Conservation (phyloP, 345 rosid species). For the Populus deltoides region DNA sequence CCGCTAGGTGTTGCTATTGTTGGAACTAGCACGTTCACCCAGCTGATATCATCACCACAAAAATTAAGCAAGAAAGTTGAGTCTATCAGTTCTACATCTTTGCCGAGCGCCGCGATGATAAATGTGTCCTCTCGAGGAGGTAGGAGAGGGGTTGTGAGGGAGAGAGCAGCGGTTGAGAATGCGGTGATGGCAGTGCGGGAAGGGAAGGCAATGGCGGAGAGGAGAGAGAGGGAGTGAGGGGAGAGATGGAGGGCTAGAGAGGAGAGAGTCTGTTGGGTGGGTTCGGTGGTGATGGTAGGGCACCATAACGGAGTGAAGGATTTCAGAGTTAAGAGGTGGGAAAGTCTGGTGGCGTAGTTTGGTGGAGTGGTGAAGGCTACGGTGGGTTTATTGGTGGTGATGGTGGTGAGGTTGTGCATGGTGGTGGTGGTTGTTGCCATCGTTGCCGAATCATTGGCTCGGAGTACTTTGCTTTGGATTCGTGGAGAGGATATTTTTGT, state of each 20-base stretch:
- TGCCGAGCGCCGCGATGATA: slow-evolving; percentile 46
- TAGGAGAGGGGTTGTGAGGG: slow-evolving; percentile 29
- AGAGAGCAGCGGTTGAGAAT: slow-evolving; percentile 25
- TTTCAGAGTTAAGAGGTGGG: slow-evolving; percentile 35
- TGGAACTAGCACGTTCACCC: slow-evolving; percentile 37
- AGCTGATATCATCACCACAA: slow-evolving; percentile 18
- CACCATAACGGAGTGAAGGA: slow-evolving; percentile 51
- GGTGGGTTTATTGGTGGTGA: slow-evolving; percentile 22
- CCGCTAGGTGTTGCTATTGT: slow-evolving; percentile 40
- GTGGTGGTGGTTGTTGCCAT: neutral
- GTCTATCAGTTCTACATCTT: slow-evolving; percentile 46
- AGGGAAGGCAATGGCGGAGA: slow-evolving; percentile 54
- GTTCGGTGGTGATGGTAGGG: slow-evolving; percentile 46
- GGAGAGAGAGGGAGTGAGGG: slow-evolving; percentile 31
- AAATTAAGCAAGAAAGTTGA: slow-evolving; percentile 28
- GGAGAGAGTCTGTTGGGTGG: slow-evolving; percentile 37
- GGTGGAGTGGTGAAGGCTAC: slow-evolving; percentile 56
- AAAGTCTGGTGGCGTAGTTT: slow-evolving; percentile 48
- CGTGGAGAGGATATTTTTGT: neutral
- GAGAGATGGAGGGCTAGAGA: slow-evolving; percentile 32
- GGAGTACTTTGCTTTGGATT: neutral
- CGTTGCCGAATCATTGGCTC: neutral
- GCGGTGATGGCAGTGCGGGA: slow-evolving; percentile 54
- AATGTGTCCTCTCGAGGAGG: slow-evolving; percentile 27
- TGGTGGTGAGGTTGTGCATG: slow-evolving; percentile 5